These are phyloP conservation scores for Populus alba DNA, from an alignment of 345 rosid genomes.

Conservation along the genomic window DNA sequence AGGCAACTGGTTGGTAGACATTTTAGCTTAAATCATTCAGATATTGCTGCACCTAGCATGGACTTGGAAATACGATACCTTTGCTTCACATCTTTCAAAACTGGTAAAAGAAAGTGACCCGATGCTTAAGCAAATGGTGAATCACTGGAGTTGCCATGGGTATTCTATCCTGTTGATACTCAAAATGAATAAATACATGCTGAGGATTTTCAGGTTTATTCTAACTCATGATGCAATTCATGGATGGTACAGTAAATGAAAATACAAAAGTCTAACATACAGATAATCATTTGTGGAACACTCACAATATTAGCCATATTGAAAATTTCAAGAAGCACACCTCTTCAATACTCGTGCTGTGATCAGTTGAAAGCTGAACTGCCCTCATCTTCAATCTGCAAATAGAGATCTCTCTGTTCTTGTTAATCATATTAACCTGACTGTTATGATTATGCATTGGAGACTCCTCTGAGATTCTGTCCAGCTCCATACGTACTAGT, in stretches of 20 bases:
- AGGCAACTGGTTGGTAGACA: not conserved
- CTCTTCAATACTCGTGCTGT: conserved; percentile 84
- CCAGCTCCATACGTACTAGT: conserved; percentile 86
- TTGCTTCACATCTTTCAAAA: not conserved
- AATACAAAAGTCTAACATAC: not conserved
- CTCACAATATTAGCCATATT: conserved; percentile 1
- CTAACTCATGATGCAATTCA: conserved; percentile 1
- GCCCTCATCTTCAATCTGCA: conserved; percentile 93
- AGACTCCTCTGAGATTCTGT: conserved; percentile 95
- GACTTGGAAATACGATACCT: not conserved
- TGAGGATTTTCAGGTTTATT: not conserved
- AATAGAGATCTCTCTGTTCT: conserved; percentile 76
- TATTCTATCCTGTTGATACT: not conserved
- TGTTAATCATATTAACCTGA: conserved; percentile 69
- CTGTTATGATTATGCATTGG: conserved; percentile 75
- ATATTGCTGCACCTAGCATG: not conserved
- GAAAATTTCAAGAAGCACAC: conserved; percentile 38
- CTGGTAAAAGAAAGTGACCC: not conserved
- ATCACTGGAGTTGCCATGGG: not conserved
- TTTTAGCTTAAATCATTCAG: not conserved
- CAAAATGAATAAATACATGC: not conserved
- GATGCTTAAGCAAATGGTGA: not conserved
- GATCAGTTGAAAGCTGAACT: conserved; percentile 91
- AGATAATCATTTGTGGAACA: not conserved
- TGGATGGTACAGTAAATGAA: not conserved